Evolutionary conservation across 345 rosid species (phyloP).

Genomic region (Brassica carinata): DNA sequence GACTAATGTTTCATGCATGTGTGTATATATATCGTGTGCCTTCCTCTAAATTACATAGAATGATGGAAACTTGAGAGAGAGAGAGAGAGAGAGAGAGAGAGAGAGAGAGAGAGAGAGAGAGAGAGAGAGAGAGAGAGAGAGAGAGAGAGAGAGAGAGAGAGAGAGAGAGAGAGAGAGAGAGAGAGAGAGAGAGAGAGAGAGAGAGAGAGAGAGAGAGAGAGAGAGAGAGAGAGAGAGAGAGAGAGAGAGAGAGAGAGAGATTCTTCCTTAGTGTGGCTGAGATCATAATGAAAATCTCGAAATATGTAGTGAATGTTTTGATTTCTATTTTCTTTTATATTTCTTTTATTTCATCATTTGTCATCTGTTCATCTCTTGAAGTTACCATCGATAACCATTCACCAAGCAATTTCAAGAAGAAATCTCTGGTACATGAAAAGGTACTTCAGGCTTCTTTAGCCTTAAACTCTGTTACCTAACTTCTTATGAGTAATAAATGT

Average conservation of each 20-base stretch:
- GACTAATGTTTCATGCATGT: constrained; percentile 22
- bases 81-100: too few relatives aligned
- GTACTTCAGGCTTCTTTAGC: too few relatives aligned
- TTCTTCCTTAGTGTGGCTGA: constrained; percentile 7
- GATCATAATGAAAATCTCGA: constrained; percentile 16
- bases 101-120: too few relatives aligned
- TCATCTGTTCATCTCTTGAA: constrained; percentile 31
- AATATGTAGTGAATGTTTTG: background rate
- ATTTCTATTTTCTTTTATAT: constrained; percentile 18
- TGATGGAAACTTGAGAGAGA: background rate
- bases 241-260: too few relatives aligned
- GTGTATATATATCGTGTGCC: constrained; percentile 23
- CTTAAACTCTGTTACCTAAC: too few relatives aligned
- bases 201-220: too few relatives aligned
- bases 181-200: too few relatives aligned
- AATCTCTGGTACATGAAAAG: background rate
- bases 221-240: too few relatives aligned
- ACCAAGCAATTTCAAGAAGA: constrained; percentile 21
- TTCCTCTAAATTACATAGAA: background rate
- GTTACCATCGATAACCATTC: constrained; percentile 35
- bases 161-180: too few relatives aligned
- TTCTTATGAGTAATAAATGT: too few relatives aligned
- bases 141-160: too few relatives aligned
- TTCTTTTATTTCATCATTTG: constrained; percentile 13
- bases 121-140: too few relatives aligned